Conservation (phyloP, 2,329 filamentous ascomycete genomes). For the Exophiala phaeomuriformis region DNA sequence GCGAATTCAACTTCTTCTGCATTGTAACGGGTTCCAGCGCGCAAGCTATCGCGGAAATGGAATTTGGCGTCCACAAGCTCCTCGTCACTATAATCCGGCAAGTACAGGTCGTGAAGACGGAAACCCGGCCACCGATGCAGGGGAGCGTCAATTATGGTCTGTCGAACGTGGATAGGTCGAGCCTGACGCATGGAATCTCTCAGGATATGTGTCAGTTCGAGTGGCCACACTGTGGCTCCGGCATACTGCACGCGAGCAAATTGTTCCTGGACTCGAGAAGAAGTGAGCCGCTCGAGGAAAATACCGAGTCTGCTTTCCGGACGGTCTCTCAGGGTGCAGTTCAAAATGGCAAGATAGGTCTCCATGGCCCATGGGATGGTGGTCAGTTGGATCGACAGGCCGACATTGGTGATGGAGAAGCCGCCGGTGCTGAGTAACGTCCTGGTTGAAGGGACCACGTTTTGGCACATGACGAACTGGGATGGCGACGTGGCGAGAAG, state of each 20-base stretch:
- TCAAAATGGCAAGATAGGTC: constrained; percentile 20
- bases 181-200: constrained; percentile 5
- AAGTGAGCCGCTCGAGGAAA: constrained; percentile 25
- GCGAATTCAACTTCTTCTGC: constrained; percentile 8
- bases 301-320: constrained; percentile 12
- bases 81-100: constrained; percentile 6
- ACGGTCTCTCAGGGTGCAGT: constrained; percentile 10
- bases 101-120: constrained; percentile 8
- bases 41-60: constrained; percentile 5
- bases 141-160: constrained; percentile 11
- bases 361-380: constrained; percentile 16
- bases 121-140: constrained; percentile 13
- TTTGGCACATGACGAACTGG: constrained; percentile 16
- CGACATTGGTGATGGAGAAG: constrained; percentile 19
- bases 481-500: constrained; percentile 1
- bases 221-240: constrained; percentile 10
- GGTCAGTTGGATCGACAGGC: constrained; percentile 16
- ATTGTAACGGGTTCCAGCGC: constrained; percentile 3
- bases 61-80: constrained; percentile 6
- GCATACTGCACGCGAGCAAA: constrained; percentile 11
- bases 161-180: constrained; percentile 10
- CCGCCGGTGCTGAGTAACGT: constrained; percentile 8
- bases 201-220: constrained; percentile 4
- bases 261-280: constrained; percentile 41
- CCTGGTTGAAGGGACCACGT: constrained; percentile 6